Evolutionary conservation across 352 stramenopile species (phyloP).

Genomic region (Phytophthora palmivora): DNA sequence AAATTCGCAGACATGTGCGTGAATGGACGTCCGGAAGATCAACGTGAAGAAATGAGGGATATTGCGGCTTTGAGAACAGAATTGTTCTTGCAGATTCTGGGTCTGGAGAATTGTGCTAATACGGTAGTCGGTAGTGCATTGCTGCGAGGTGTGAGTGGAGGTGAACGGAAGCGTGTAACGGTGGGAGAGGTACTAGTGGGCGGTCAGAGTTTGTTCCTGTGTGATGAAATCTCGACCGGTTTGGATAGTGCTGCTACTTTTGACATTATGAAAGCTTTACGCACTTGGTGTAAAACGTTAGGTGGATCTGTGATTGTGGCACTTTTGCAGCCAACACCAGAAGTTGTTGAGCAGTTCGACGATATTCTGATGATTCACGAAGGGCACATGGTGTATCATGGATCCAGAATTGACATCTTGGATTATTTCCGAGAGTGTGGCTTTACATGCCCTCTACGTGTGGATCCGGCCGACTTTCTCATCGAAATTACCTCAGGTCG

Average conservation of each 20-base stretch:
- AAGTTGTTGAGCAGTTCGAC: constrained; percentile 96
- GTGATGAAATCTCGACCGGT: constrained; percentile 80
- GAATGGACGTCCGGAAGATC: constrained; percentile 58
- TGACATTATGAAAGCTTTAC: constrained; percentile 64
- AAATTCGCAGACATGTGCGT: constrained; percentile 94
- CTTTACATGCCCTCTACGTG: constrained; percentile 71
- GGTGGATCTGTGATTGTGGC: constrained; percentile 46
- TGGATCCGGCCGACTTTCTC: constrained; percentile 75
- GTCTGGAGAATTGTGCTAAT: constrained; percentile 89
- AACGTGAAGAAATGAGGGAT: constrained; percentile 76
- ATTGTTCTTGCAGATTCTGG: constrained; percentile 83
- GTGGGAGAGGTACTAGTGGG: constrained; percentile 70
- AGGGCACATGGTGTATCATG: constrained; percentile 94
- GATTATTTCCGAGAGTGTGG: constrained; percentile 88
- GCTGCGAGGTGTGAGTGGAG: constrained; percentile 90
- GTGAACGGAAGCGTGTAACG: constrained; percentile 85
- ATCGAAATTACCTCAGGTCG: constrained; percentile 75
- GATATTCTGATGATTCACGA: constrained; percentile 95
- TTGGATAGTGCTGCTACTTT: constrained; percentile 65
- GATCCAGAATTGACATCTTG: constrained; percentile 70
- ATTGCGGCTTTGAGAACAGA: constrained; percentile 76
- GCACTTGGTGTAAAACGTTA: constrained; percentile 47
- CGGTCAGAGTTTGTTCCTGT: constrained; percentile 69
- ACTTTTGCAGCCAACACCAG: constrained; percentile 68
- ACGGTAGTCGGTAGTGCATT: constrained; percentile 93